phyloP scores from a whole-genome alignment of 2,329 filamentous ascomycete genomes.

The Curvularia sp. region DNA sequence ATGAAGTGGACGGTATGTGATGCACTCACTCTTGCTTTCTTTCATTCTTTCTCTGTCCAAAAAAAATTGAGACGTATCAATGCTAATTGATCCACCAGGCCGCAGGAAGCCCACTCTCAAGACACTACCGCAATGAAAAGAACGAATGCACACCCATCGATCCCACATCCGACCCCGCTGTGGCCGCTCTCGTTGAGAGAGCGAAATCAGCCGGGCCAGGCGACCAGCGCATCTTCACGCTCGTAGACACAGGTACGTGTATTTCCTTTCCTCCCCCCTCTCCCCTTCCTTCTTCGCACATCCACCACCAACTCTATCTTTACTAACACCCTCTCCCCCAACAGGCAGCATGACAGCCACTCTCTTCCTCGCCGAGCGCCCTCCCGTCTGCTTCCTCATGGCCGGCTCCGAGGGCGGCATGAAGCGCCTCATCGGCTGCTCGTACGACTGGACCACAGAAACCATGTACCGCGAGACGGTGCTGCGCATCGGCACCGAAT shows the following conservation, averaged over 20 bases:
- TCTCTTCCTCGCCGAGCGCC: slow-evolving; percentile 50
- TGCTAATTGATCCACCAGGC: neutral
- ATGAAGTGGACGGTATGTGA: slow-evolving; percentile 49
- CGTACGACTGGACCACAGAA: slow-evolving; percentile 54
- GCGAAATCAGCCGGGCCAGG: slow-evolving; percentile 34
- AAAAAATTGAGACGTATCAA: no score
- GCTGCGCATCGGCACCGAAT: slow-evolving; percentile 52
- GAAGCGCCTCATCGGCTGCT: slow-evolving; percentile 57
- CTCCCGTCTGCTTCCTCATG: slow-evolving; percentile 55
- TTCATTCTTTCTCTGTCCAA: neutral
- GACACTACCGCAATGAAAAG: slow-evolving; percentile 41
- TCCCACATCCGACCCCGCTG: slow-evolving; percentile 35
- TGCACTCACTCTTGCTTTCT: neutral
- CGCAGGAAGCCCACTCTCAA: slow-evolving; percentile 40
- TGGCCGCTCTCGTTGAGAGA: slow-evolving; percentile 30
- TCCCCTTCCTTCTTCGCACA: no score
- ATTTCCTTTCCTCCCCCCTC: neutral
- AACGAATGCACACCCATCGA: slow-evolving; percentile 45
- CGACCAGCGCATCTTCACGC: slow-evolving; percentile 38
- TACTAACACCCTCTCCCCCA: neutral
- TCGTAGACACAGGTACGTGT: slow-evolving; percentile 46
- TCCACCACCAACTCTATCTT: neutral
- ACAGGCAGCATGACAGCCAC: slow-evolving; percentile 56
- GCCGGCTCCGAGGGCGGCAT: slow-evolving; percentile 57
- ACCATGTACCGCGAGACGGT: slow-evolving; percentile 57